Conservation (phyloP, 306 rosid species). For the Fragaria vesca region DNA sequence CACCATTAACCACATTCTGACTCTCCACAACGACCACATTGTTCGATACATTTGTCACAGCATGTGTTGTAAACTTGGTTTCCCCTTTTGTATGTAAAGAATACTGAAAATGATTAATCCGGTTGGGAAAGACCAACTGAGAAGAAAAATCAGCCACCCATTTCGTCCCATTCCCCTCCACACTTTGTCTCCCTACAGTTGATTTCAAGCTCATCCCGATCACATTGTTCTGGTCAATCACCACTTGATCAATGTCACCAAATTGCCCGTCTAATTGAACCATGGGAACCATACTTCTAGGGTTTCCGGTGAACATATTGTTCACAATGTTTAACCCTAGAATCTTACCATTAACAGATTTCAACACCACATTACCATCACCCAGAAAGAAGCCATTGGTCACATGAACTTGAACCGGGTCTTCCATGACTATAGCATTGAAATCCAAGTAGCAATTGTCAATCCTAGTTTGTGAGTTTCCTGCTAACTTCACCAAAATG, state of each 20-base stretch:
- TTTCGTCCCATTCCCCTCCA: constrained; percentile 43
- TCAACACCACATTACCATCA: constrained; percentile 53
- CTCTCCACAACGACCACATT: constrained; percentile 54
- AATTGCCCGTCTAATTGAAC: constrained; percentile 55
- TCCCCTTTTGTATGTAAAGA: constrained; percentile 41
- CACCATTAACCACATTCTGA: constrained; percentile 24
- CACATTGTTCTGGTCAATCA: constrained; percentile 62
- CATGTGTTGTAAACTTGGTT: constrained; percentile 47
- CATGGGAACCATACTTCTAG: constrained; percentile 43
- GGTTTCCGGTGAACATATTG: constrained; percentile 57
- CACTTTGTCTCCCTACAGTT: constrained; percentile 48
- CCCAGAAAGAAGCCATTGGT: constrained; percentile 67
- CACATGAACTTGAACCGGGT: constrained; percentile 74
- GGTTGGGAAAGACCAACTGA: constrained; percentile 47
- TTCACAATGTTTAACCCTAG: constrained; percentile 55
- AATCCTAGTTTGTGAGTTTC: constrained; percentile 57
- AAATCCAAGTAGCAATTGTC: constrained; percentile 67
- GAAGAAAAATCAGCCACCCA: constrained; percentile 66
- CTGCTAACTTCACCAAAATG: constrained; percentile 51
- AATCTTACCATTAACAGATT: constrained; percentile 49
- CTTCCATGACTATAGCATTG: constrained; percentile 64
- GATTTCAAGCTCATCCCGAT: constrained; percentile 59
- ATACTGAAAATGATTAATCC: constrained; percentile 51
- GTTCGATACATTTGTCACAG: constrained; percentile 48
- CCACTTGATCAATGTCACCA: constrained; percentile 50